Evolutionary conservation across 257 asterid species (phyloP), one percentile per base, ranked within the genome.

Genomic region (Galeopsis tetrahit): DNA sequence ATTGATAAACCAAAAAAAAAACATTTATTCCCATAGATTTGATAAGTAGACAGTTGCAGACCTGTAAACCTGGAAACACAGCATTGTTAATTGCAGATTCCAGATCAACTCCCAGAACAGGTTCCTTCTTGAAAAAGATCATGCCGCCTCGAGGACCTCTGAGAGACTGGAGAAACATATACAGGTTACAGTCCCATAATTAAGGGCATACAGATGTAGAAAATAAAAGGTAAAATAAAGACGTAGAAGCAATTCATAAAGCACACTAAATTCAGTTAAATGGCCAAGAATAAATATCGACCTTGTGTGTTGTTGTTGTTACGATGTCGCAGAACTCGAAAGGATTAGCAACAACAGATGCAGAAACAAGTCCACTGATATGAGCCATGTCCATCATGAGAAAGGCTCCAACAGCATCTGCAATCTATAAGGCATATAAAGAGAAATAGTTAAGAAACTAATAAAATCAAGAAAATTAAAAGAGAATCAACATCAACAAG

Each of bases 301-400:
- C 98, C 97, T 95, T 92, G 80, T 92, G 97, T 33, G 98, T 95
- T 43, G 99, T 92, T 49, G 99, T 95, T 33, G 98, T 95, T 51
- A 95, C 97, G 62, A 95, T 90, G 77, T 95, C 99, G 74, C 97
- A 88, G 83, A 81, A 85, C 69, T 95, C 97, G 63, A 95, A 95
- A 71, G 99, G 99, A 83, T 92, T 68, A 52, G 94, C 97, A 68
- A 92, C 96, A 57, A 95, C 99, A 43, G 95, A 83, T 53, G 98
- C 96, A 75, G 99, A 89, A 71, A 95, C 96, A 68, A 95, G 96
- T 46, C 99, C 99, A 62, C 99, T 94, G 39, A 94, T 94, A 78
- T 92, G 98, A 66, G 99, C 96, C 96, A 91, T 93, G 73, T 93
- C 98, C 90, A 90, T 93, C 99, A 94, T 92, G 57, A 94, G 96